Percentiles rank a stretch among this genome's conserved stretches.
phyloP scores from a whole-genome alignment of 495 filamentous ascomycete genomes.

The Letharia lupina region DNA sequence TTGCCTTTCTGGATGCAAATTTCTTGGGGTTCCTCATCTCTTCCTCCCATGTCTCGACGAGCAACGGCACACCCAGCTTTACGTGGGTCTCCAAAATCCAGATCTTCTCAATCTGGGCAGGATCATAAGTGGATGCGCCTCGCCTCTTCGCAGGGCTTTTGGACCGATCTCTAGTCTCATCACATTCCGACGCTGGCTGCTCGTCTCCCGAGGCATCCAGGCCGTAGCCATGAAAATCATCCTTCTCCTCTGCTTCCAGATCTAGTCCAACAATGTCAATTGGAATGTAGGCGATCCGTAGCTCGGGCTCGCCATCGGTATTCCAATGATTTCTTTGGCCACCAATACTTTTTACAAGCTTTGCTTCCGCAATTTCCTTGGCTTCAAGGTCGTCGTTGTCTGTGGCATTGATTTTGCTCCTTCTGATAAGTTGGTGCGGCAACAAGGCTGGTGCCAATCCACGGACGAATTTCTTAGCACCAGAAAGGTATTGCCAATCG shows the following conservation, averaged over 20 bases:
- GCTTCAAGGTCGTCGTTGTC: constrained; percentile 36
- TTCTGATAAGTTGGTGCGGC: constrained; percentile 48
- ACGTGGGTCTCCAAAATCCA: constrained; percentile 73
- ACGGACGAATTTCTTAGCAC: constrained; percentile 77
- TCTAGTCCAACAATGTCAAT: constrained; percentile 69
- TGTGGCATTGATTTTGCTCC: constrained; percentile 19
- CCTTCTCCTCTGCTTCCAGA: constrained; percentile 58
- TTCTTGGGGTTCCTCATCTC: constrained; percentile 46
- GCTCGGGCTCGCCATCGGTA: constrained; percentile 66
- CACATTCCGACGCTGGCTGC: constrained; percentile 24
- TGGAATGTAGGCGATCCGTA: constrained; percentile 71
- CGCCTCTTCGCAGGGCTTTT: constrained; percentile 40
- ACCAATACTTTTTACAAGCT: constrained; percentile 52
- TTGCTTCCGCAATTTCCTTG: constrained; percentile 37
- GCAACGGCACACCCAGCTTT: constrained; percentile 59
- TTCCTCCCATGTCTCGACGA: constrained; percentile 72
- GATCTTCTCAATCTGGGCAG: constrained; percentile 53
- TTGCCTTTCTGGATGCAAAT: constrained; percentile 25
- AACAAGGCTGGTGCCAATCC: constrained; percentile 73
- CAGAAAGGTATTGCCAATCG: constrained; percentile 70
- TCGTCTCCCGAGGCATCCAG: constrained; percentile 42
- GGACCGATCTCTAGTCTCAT: constrained; percentile 26
- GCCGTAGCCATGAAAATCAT: constrained; percentile 38
- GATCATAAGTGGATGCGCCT: constrained; percentile 57
- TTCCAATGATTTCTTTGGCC: constrained; percentile 58